Evolutionary conservation across 2,329 filamentous ascomycete species (phyloP), one percentile per base, ranked within the genome.

Genomic region (Cladophialophora psammophila): DNA sequence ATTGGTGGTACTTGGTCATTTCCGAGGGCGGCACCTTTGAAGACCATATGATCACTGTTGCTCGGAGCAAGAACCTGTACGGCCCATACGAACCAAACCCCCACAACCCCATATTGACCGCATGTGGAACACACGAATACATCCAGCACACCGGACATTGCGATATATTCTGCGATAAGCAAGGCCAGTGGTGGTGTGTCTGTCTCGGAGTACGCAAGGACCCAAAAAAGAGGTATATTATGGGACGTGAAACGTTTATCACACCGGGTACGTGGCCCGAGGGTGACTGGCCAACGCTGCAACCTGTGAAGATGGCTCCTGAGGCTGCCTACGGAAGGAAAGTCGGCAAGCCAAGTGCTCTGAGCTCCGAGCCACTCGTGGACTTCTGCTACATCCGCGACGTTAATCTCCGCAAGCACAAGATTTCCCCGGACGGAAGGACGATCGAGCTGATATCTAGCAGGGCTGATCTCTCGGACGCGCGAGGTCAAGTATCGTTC

Each of bases 21-120:
- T 84, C 85, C 0, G 85, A 87, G 75, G 84, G 84, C 42, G 85
- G 85, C 2, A 87, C 85, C 0, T 81, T 80, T 0, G 70, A 80
- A 0, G 75, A 79, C 6, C 84, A 86, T 69, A 83, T 81, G 79
- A 81, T 81, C 34, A 84, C 81, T 0, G 82, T 84, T 74, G 82
- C 82, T 1, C 78, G 83, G 5, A 81, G 82, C 0, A 77, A 72
- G 62, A 75, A 67, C 32, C 73, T 85, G 65, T 86, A 70, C 12
- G 84, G 83, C 0, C 83, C 83, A 0, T 85, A 83, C 57, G 80
- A 82, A 62, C 71, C 76, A 1, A 78, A 80, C 50, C 76, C 78
- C 0, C 59, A 70, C 0, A 85, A 86, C 66, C 84, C 84, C 0
- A 77, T 85, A 0, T 72, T 86, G 3, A 83, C 84, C 0, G 81